Conservation (phyloP, 495 filamentous ascomycete genomes). For the Aspergillus saccharolyticus region DNA sequence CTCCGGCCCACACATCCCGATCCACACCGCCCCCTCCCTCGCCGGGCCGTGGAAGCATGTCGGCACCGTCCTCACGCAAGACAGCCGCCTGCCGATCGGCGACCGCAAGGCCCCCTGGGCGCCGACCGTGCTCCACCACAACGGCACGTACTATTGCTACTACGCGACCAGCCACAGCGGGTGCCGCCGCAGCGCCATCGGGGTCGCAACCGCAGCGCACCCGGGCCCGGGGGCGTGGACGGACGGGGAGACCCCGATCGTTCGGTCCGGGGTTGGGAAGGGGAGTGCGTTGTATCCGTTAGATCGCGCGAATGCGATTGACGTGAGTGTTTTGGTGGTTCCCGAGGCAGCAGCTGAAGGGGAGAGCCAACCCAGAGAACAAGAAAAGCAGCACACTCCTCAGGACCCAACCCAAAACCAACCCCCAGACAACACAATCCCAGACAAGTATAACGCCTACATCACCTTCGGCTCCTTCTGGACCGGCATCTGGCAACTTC, state of each 20-base stretch:
- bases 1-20: constrained; percentile 31
- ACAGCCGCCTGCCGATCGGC: constrained; percentile 40
- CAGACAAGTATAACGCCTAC: constrained; percentile 30
- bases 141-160: constrained; percentile 62
- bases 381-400: neutral
- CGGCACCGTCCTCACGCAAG: constrained; percentile 30
- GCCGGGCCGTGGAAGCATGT: constrained; percentile 39
- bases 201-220: constrained; percentile 59
- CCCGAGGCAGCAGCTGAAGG: too few species aligned
- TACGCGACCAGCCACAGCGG: constrained; percentile 68
- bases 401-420: neutral
- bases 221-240: constrained; percentile 59
- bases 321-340: constrained; percentile 56
- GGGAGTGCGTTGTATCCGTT: constrained; percentile 46
- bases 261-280: constrained; percentile 34
- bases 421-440: neutral
- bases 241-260: constrained; percentile 42
- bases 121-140: constrained; percentile 54
- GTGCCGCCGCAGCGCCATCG: constrained; percentile 62
- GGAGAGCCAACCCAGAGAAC: too few species aligned
- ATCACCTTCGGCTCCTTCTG: constrained; percentile 71
- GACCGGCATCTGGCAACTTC: constrained; percentile 62
- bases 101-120: constrained; percentile 48
- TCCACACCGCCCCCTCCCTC: constrained; percentile 31
- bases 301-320: constrained; percentile 66